A percentile compares a stretch with the other conserved stretches of the same genome.
Evolutionary conservation across 2,329 filamentous ascomycete genomes (phyloP).

Genomic region (Talaromyces rugulosus): DNA sequence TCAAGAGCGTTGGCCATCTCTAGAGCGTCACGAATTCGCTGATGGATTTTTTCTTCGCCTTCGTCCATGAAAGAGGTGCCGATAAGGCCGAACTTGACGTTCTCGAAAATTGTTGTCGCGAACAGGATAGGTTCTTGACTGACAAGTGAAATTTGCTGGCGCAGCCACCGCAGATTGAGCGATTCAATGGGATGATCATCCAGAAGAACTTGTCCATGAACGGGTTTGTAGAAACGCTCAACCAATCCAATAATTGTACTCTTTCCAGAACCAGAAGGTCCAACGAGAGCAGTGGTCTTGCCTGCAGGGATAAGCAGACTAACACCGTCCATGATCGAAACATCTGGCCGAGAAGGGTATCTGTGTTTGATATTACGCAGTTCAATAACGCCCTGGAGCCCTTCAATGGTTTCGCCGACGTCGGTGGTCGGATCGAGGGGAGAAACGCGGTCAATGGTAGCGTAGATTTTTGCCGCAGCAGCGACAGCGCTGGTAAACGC

Average conservation of each 20-base stretch:
- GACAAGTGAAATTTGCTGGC: slow-evolving; percentile 87
- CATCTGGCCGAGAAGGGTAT: slow-evolving; percentile 45
- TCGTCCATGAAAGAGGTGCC: slow-evolving; percentile 72
- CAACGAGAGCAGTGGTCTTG: slow-evolving; percentile 82
- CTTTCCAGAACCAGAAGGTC: slow-evolving; percentile 91
- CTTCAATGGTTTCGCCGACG: slow-evolving; percentile 19
- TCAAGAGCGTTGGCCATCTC: slow-evolving; percentile 61
- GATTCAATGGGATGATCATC: slow-evolving; percentile 78
- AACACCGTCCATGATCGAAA: slow-evolving; percentile 41
- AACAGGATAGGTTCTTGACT: slow-evolving; percentile 92
- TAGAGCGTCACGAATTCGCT: slow-evolving; percentile 37
- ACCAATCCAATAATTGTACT: slow-evolving; percentile 90
- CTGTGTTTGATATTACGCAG: slow-evolving; percentile 84
- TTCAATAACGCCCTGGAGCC: slow-evolving; percentile 68
- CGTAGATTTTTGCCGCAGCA: slow-evolving; percentile 32
- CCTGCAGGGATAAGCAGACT: slow-evolving; percentile 50
- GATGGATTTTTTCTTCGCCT: slow-evolving; percentile 62
- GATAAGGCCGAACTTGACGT: slow-evolving; percentile 86
- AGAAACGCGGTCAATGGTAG: slow-evolving; percentile 38
- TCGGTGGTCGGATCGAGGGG: slow-evolving; percentile 42
- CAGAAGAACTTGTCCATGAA: slow-evolving; percentile 71
- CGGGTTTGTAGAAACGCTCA: slow-evolving; percentile 90
- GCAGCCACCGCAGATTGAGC: slow-evolving; percentile 84
- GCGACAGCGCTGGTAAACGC: slow-evolving; percentile 43
- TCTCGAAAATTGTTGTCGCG: slow-evolving; percentile 80